Evolutionary conservation across 2,329 filamentous ascomycete species (phyloP), one percentile per base, ranked within the genome.

Genomic region (Xylariales sp.): DNA sequence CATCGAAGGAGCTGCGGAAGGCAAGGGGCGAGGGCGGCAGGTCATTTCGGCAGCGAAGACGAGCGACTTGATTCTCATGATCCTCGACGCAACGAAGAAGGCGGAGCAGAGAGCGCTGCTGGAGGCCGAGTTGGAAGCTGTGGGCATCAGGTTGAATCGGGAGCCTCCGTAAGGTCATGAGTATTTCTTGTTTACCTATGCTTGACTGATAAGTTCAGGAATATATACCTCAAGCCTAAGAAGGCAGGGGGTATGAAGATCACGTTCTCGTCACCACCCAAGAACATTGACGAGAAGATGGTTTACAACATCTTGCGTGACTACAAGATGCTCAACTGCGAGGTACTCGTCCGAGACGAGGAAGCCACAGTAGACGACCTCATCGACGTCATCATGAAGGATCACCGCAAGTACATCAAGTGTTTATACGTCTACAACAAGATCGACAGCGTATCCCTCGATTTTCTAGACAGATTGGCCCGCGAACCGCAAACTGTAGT

Each of bases 401-500:
- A 96, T 60, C 93, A 98, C 71, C 76, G 93, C 59, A 98, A 95
- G 65, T 98, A 98, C 73, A 96, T 98, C 71, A 80, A 74, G 62
- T 84, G 88, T 59, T 76, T 98, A 22, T 98, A 98, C 68, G 91
- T 97, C 22, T 98, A 98, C 81, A 98, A 98, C 84, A 98, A 98
- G 70, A 95, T 98, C 68, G 93, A 98, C 69, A 84, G 81, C 62
- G 87, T 98, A 46, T 91, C 86, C 31, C 78, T 98, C 51, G 89
- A 96, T 61, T 95, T 94, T 66, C 78, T 98, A 35, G 87, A 98
- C 71, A 82, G 85, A 60, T 74, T 98, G 16, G 93, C 94, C 4
- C 83, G 89, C 46, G 94, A 98, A 67, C 88, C 89, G 3, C 75
- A 97, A 63, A 97, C 94, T 0, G 88, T 86, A 19, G 91, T 98